These are phyloP conservation scores for Spirogloea muscicola DNA, from an alignment of 139 green algal species.

Conservation along the genomic window DNA sequence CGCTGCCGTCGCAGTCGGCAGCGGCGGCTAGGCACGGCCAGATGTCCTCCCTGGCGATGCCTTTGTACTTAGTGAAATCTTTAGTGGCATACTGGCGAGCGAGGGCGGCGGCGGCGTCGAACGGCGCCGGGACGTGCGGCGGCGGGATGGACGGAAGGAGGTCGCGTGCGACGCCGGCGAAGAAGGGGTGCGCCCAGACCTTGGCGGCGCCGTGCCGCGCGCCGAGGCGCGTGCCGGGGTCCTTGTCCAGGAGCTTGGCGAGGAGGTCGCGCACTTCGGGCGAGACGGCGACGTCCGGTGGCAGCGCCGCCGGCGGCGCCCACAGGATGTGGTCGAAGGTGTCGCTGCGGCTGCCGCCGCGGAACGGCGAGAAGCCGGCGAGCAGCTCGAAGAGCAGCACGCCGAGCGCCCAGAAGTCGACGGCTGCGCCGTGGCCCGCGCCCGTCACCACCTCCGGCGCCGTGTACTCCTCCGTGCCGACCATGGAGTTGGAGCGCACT, in stretches of 20 bases:
- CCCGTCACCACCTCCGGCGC: conserved; percentile 55
- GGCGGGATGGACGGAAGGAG: too few species aligned
- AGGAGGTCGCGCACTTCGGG: conserved; percentile 67
- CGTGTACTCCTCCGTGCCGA: conserved; percentile 84
- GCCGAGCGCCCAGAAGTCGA: conserved; percentile 48
- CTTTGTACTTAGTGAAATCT: too few species aligned
- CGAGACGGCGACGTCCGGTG: too few species aligned
- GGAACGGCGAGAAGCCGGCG: conserved; percentile 6
- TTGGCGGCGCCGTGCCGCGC: conserved; percentile 77
- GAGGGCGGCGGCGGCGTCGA: too few species aligned
- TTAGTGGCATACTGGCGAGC: too few species aligned
- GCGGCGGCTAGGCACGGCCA: too few species aligned
- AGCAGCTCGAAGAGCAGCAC: conserved; percentile 23
- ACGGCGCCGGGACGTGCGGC: too few species aligned
- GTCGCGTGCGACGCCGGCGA: conserved; percentile 78
- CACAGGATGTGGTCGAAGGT: conserved; percentile 13
- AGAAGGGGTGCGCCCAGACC: conserved; percentile 90
- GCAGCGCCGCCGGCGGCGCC: too few species aligned
- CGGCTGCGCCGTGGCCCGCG: conserved; percentile 27
- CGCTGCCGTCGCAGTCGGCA: too few species aligned
- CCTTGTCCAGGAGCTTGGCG: conserved; percentile 71
- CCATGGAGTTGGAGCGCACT: conserved; percentile 86
- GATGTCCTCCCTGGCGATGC: too few species aligned
- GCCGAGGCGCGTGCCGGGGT: conserved; percentile 66
- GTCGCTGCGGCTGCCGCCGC: neutral